Evolutionary conservation across 805 yeast species (phyloP).

Genomic region (Yamadazyma takamatsuzukensis): DNA sequence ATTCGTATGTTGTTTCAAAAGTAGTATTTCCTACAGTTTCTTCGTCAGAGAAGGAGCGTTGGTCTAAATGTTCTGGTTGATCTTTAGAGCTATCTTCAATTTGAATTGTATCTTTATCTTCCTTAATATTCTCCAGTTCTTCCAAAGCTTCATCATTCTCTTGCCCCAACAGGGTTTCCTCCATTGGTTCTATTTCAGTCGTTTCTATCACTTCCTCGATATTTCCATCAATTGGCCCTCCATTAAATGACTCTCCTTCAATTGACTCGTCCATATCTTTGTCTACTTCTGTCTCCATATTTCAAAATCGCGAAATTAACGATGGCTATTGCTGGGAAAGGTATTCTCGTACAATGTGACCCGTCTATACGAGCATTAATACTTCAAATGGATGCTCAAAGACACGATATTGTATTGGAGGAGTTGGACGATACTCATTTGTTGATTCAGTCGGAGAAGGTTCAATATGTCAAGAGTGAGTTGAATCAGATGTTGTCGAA

Average conservation of each 20-base stretch:
- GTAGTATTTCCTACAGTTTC: constrained; percentile 14
- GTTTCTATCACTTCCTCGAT: too few species aligned
- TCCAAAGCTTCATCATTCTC: background rate
- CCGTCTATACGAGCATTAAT: constrained; percentile 90
- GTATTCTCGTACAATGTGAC: constrained; percentile 58
- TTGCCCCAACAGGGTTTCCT: background rate
- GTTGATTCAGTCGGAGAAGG: constrained; percentile 72
- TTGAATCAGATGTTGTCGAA: constrained; percentile 71
- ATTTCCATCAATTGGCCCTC: constrained; percentile 1
- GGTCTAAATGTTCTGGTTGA: too few species aligned
- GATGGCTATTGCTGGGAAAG: constrained; percentile 44
- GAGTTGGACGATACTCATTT: constrained; percentile 92
- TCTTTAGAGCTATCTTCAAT: too few species aligned
- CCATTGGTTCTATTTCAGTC: too few species aligned
- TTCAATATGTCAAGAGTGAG: constrained; percentile 72
- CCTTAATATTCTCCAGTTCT: background rate
- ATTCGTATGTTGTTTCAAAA: constrained; percentile 13
- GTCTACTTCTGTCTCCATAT: too few species aligned
- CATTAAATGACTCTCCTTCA: constrained; percentile 1
- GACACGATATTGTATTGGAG: constrained; percentile 64
- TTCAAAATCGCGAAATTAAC: too few species aligned
- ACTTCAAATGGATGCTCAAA: constrained; percentile 71
- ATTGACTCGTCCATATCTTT: background rate
- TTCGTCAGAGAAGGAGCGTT: too few species aligned
- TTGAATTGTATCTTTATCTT: too few species aligned